Conservation (phyloP, 805 yeast species). For the Kluyveromyces dobzhanskii region DNA sequence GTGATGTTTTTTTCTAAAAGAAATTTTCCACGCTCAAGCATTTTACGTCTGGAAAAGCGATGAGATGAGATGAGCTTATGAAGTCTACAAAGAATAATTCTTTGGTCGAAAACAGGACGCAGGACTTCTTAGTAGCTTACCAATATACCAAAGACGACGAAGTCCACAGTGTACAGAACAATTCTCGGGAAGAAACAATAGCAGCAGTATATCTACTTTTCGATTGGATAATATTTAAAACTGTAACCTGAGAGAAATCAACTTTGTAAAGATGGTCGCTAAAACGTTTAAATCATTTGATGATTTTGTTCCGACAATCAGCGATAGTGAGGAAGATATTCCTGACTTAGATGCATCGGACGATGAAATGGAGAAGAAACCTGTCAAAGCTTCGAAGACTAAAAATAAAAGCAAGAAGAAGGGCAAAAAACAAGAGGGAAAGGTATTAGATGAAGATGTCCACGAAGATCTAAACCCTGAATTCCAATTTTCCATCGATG, state of each 20-base stretch:
- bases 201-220: background rate
- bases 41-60: conserved; percentile 1
- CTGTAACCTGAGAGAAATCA: too few species aligned
- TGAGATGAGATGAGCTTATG: conserved; percentile 20
- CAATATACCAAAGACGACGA: too few species aligned
- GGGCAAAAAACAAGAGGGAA: conserved; percentile 15
- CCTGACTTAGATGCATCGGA: conserved; percentile 44
- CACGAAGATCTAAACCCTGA: conserved; percentile 64
- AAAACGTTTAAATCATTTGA: conserved; percentile 26
- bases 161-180: too few species aligned
- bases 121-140: too few species aligned
- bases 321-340: conserved; percentile 67
- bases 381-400: conserved; percentile 16
- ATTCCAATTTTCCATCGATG: conserved; percentile 62
- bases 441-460: conserved; percentile 29
- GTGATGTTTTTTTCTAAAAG: background rate
- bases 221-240: too few species aligned
- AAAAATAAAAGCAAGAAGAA: conserved; percentile 19
- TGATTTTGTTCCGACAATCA: conserved; percentile 62
- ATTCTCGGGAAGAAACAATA: background rate
- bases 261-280: conserved; percentile 4
- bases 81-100: too few species aligned
- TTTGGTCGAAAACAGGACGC: too few species aligned
- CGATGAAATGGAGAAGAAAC: conserved; percentile 30
- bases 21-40: background rate